Conservation (phyloP, 2,329 filamentous ascomycete genomes). For the Colletotrichum sp. region DNA sequence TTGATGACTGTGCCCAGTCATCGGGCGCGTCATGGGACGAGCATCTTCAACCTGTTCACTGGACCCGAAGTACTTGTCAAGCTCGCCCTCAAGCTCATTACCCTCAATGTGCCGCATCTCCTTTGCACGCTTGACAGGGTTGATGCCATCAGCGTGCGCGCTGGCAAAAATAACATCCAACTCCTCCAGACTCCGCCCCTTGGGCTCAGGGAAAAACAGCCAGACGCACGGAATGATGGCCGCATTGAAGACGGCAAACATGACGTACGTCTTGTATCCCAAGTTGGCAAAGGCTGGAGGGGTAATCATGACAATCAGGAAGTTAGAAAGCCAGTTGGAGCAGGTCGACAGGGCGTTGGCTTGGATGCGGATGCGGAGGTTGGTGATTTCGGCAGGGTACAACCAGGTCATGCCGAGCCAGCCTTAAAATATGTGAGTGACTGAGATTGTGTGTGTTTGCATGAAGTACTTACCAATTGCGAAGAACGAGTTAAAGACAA, state of each 20-base stretch:
- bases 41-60: slow-evolving; percentile 21
- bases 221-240: slow-evolving; percentile 56
- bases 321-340: slow-evolving; percentile 66
- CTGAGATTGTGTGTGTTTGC: not conserved
- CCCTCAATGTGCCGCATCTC: slow-evolving; percentile 26
- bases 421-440: slow-evolving; percentile 22
- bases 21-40: slow-evolving; percentile 12
- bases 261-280: slow-evolving; percentile 58
- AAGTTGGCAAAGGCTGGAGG: slow-evolving; percentile 61
- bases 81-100: slow-evolving; percentile 27
- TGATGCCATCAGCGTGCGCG: slow-evolving; percentile 27
- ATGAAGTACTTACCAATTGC: slow-evolving; percentile 39
- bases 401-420: slow-evolving; percentile 68
- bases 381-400: slow-evolving; percentile 65
- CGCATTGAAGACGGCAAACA: slow-evolving; percentile 59
- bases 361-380: slow-evolving; percentile 62
- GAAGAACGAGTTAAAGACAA: slow-evolving; percentile 67
- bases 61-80: slow-evolving; percentile 31
- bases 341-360: slow-evolving; percentile 68
- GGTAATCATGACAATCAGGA: slow-evolving; percentile 70
- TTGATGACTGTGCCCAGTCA: not conserved
- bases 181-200: slow-evolving; percentile 62
- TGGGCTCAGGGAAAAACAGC: slow-evolving; percentile 59
- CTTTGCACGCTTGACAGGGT: slow-evolving; percentile 27
- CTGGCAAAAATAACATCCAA: slow-evolving; percentile 52